Evolutionary conservation across 2,329 filamentous ascomycete genomes (phyloP), one percentile per base, ranked within the genome.

Genomic region (Alternaria conjuncta): DNA sequence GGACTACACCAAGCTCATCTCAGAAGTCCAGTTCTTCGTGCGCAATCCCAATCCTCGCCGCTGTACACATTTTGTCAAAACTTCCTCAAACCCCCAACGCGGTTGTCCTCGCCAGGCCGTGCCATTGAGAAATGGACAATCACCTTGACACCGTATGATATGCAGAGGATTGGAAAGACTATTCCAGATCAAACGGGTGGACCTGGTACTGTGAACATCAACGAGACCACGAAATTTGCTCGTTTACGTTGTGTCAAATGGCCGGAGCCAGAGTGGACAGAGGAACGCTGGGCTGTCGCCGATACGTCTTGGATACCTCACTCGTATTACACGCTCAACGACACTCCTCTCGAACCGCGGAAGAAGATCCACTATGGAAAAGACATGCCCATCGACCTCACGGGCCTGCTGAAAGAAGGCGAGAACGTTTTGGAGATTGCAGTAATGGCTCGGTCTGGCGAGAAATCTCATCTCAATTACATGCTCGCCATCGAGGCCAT

Each of bases 381-480:
- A 69, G 92, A 96, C 70, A 79, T 93, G 9, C 90, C 94, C 0
- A 82, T 92, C 6, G 93, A 97, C 69, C 82, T 97, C 23, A 94
- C 93, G 3, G 65, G 76, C 1, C 77, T 87, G 20, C 68, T 96
- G 6, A 75, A 72, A 9, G 69, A 80, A 15, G 93, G 92, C 0
- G 73, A 76, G 6, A 97, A 97, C 71, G 76, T 72, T 0, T 74
- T 97, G 3, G 81, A 84, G 5, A 76, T 94, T 7, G 65, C 71
- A 4, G 60, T 79, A 15, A 59, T 78, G 57, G 55, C 71, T 15
- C 30, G 57, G 9, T 57, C 73, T 45, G 63, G 77, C 28, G 79
- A 84, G 67, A 71, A 71, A 30, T 71, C 71, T 7, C 72, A 74
- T 60, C 76, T 73, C 28, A 80, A 82, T n/a, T 92, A 88, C 70